Conservation (phyloP, 1,139 yeast genomes). For the Meyerozyma sp. region DNA sequence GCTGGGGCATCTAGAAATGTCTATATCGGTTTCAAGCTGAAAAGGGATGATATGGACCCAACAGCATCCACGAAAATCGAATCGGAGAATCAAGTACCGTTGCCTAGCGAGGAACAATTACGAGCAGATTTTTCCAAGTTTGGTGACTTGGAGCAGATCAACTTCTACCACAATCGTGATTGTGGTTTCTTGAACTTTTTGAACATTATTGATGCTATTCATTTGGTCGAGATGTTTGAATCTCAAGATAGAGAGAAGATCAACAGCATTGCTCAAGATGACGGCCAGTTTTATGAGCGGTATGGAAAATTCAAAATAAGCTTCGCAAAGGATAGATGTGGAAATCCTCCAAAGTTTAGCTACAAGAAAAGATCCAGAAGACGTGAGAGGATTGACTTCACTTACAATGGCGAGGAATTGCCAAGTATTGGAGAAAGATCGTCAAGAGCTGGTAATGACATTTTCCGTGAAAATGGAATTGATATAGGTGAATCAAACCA, state of each 20-base stretch:
- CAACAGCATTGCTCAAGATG: conserved; percentile 14
- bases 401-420: background rate
- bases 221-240: conserved; percentile 30
- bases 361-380: conserved; percentile 18
- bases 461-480: background rate
- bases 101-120: conserved; percentile 27
- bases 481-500: conserved; percentile 13
- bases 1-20: conserved; percentile 48
- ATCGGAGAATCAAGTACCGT: conserved; percentile 1
- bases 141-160: conserved; percentile 44
- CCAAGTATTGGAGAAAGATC: background rate
- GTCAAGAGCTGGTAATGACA: background rate
- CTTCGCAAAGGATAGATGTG: conserved; percentile 46
- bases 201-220: conserved; percentile 35
- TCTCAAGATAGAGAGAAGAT: conserved; percentile 14
- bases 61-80: background rate
- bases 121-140: conserved; percentile 33
- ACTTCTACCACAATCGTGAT: conserved; percentile 39
- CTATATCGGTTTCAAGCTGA: conserved; percentile 33
- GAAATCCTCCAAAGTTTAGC: conserved; percentile 38
- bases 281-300: conserved; percentile 29
- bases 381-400: background rate
- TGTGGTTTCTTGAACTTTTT: conserved; percentile 44
- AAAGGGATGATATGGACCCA: conserved; percentile 1
- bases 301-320: conserved; percentile 37